Percentiles rank a stretch among this genome's conserved stretches.
These are phyloP conservation scores for Auricularia sp. DNA, from an alignment of 768 basidiomycete species.

Conservation along the genomic window DNA sequence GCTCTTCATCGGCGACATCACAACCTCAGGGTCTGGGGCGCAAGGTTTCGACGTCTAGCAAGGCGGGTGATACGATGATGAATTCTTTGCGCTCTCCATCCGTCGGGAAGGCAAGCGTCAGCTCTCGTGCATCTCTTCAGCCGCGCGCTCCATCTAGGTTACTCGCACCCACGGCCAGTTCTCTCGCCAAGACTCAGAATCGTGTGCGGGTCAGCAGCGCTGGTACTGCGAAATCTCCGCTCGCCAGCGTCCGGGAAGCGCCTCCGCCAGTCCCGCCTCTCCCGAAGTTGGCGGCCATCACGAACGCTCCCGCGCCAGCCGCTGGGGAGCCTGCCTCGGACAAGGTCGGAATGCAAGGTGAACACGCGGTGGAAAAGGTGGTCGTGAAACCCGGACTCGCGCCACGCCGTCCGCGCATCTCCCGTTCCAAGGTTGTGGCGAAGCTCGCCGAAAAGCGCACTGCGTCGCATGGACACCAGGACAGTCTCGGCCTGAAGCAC, in stretches of 20 bases:
- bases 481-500: background rate
- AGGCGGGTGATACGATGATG: background rate
- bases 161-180: slow-evolving; percentile 68
- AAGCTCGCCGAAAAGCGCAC: slow-evolving; percentile 63
- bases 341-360: slow-evolving; percentile 30
- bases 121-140: background rate
- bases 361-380: slow-evolving; percentile 30
- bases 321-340: slow-evolving; percentile 16
- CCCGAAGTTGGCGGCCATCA: slow-evolving; percentile 20
- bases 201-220: background rate
- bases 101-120: background rate
- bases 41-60: background rate
- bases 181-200: slow-evolving; percentile 45
- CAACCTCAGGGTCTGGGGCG: background rate
- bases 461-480: slow-evolving; percentile 15
- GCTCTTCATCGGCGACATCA: background rate
- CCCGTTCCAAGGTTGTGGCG: slow-evolving; percentile 71
- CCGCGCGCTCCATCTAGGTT: slow-evolving; percentile 31
- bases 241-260: background rate
- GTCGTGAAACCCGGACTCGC: slow-evolving; percentile 19
- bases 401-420: slow-evolving; percentile 64
- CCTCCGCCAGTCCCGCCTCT: background rate
- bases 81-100: background rate
- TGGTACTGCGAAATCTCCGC: background rate
- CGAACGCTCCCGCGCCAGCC: slow-evolving; percentile 21